Evolutionary conservation across 1,284 basidiomycete genomes (phyloP).

Genomic region (Neolentinus lepideus): DNA sequence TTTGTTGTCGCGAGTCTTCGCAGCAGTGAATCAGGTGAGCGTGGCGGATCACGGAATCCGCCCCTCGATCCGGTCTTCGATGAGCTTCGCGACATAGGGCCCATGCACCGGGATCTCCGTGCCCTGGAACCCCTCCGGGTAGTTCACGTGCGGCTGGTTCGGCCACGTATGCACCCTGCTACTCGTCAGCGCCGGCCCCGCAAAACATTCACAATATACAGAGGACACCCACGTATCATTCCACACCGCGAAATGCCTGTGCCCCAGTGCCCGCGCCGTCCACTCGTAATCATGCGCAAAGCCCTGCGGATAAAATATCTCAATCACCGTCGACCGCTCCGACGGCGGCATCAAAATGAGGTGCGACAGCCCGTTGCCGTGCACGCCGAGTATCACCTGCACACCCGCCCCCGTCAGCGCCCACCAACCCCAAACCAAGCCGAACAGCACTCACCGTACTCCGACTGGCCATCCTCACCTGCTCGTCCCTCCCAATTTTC

Average conservation of each 20-base stretch:
- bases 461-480: constrained; percentile 51
- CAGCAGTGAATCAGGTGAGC: background rate
- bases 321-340: constrained; percentile 63
- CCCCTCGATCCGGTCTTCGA: constrained; percentile 49
- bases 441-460: constrained; percentile 47
- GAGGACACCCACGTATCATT: constrained; percentile 51
- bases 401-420: background rate
- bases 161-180: constrained; percentile 40
- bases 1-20: background rate
- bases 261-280: constrained; percentile 63
- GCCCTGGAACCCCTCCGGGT: constrained; percentile 76
- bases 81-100: constrained; percentile 41
- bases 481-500: constrained; percentile 63
- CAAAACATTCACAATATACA: background rate
- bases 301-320: constrained; percentile 73
- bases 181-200: background rate
- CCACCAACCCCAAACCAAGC: background rate
- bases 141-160: constrained; percentile 45
- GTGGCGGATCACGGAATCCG: background rate
- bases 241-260: constrained; percentile 75
- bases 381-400: constrained; percentile 76
- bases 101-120: constrained; percentile 62
- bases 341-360: constrained; percentile 72
- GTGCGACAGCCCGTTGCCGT: constrained; percentile 77
- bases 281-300: constrained; percentile 81